Percentiles rank a stretch among this genome's conserved stretches.
phyloP scores from a whole-genome alignment of 352 stramenopile genomes.

The Sclerospora graminicola region DNA sequence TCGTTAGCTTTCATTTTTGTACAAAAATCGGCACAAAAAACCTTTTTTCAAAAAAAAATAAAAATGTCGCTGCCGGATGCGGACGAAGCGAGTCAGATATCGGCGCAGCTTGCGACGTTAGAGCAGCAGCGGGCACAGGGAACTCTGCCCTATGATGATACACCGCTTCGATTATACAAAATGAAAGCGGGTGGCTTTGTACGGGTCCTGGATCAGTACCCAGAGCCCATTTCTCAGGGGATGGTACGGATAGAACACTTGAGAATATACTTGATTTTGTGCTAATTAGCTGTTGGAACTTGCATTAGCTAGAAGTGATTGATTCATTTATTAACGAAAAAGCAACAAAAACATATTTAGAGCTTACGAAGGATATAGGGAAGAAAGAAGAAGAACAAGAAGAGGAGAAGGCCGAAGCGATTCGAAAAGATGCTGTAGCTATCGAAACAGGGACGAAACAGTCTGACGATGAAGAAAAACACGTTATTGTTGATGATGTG shows the following conservation, averaged over 20 bases:
- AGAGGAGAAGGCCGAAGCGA: slow-evolving; percentile 7
- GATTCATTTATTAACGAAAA: slow-evolving; percentile 17
- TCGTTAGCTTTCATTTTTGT: slow-evolving; percentile 9
- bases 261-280: not conserved
- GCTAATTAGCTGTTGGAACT: slow-evolving; percentile 9
- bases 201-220: slow-evolving; percentile 44
- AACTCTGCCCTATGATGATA: slow-evolving; percentile 7
- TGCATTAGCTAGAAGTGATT: slow-evolving; percentile 27
- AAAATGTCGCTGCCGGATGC: slow-evolving; percentile 8
- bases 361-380: too few relatives aligned
- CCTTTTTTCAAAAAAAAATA: not conserved
- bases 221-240: slow-evolving; percentile 37
- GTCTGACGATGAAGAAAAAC: not conserved
- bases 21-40: not conserved
- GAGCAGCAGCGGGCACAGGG: slow-evolving; percentile 20
- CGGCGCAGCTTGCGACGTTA: slow-evolving; percentile 21
- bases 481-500: not conserved
- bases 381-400: slow-evolving; percentile 1
- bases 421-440: not conserved
- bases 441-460: not conserved
- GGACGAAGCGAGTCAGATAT: slow-evolving; percentile 23
- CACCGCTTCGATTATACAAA: slow-evolving; percentile 32
- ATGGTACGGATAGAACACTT: slow-evolving; percentile 23
- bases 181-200: slow-evolving; percentile 37
- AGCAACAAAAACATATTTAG: too few relatives aligned